Evolutionary conservation across 2,329 filamentous ascomycete genomes (phyloP).

Genomic region (Fusarium tupiense): DNA sequence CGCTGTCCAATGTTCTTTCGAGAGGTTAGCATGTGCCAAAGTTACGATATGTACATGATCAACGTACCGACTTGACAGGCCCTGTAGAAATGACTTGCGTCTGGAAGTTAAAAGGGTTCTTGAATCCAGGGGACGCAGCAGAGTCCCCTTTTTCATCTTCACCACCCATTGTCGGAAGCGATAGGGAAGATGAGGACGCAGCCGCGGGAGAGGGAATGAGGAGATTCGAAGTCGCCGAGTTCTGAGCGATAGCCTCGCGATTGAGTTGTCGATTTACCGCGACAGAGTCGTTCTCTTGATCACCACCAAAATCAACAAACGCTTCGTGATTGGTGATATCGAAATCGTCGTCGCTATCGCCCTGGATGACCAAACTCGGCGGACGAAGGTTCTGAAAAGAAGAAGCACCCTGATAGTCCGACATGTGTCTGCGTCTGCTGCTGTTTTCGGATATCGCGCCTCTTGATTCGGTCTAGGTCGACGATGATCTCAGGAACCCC

Average conservation of each 20-base stretch:
- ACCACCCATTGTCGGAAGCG: slow-evolving; percentile 28
- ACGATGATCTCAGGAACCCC: neutral
- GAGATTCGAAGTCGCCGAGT: slow-evolving; percentile 28
- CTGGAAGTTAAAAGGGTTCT: slow-evolving; percentile 93
- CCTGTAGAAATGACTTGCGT: slow-evolving; percentile 79
- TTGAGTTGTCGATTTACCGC: slow-evolving; percentile 22
- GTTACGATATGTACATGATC: neutral
- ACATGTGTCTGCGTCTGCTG: slow-evolving; percentile 32
- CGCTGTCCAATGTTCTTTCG: slow-evolving; percentile 85
- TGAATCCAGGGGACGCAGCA: slow-evolving; percentile 44
- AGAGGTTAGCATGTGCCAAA: slow-evolving; percentile 6
- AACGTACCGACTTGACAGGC: slow-evolving; percentile 78
- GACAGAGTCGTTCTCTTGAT: slow-evolving; percentile 14
- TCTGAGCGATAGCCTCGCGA: slow-evolving; percentile 29
- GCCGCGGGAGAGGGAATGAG: slow-evolving; percentile 26
- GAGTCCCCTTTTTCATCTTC: slow-evolving; percentile 26
- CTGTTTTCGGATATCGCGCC: slow-evolving; percentile 32
- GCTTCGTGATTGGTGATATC: neutral
- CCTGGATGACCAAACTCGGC: slow-evolving; percentile 41
- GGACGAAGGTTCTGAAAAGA: slow-evolving; percentile 36
- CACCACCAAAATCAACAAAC: slow-evolving; percentile 14
- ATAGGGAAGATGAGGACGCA: slow-evolving; percentile 27
- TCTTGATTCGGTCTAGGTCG: slow-evolving; percentile 22
- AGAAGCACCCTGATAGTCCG: slow-evolving; percentile 35
- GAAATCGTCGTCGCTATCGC: slow-evolving; percentile 32